Evolutionary conservation across 2,329 filamentous ascomycete species (phyloP), one percentile per base, ranked within the genome.

Genomic region (Aureobasidium subglaciale): DNA sequence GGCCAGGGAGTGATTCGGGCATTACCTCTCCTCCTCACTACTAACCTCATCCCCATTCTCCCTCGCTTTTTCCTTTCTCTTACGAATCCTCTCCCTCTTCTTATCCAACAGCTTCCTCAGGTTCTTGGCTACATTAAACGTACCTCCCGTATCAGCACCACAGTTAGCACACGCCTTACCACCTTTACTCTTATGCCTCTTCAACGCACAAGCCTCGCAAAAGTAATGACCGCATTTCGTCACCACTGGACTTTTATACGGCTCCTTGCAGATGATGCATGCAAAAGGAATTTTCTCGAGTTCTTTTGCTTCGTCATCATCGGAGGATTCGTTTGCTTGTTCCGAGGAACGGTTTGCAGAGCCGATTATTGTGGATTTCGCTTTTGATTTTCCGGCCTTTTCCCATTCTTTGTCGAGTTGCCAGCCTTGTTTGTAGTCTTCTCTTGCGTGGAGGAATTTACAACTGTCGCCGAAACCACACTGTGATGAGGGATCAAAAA

Each of bases 201-300:
- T 84, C 63, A 97, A 75, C 24, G 93, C 93, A 70, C 93, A 99
- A 1, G 80, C 78, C 70, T 96, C 88, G 68, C 93, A 99, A 67
- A 97, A 97, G 70, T 97, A 97, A 70, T 99, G 93, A 0, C 90
- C 88, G 63, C 93, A 99, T 61, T 90, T 87, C 11, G 93, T 97
- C 22, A 92, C 75, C 11, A 97, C 81, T 0, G 93, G 92, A 56
- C 82, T 79, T 64, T 83, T 86, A 71, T 96, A 96, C 1, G 84
- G 71, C 34, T 83, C 80, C 64, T 85, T 84, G 76, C 91, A 96
- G 59, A 96, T 89, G 60, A 95, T 82, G 70, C 91, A 96, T 1
- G 83, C 88, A 67, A 96, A 96, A 0, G 91, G 91, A 20, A 96
- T 95, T 64, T 85, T 87, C 67, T 91, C 85, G 49, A 95, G 73